Base-by-base conservation (phyloP, 768 basidiomycete species). In the Tylopilus balloui region DNA sequence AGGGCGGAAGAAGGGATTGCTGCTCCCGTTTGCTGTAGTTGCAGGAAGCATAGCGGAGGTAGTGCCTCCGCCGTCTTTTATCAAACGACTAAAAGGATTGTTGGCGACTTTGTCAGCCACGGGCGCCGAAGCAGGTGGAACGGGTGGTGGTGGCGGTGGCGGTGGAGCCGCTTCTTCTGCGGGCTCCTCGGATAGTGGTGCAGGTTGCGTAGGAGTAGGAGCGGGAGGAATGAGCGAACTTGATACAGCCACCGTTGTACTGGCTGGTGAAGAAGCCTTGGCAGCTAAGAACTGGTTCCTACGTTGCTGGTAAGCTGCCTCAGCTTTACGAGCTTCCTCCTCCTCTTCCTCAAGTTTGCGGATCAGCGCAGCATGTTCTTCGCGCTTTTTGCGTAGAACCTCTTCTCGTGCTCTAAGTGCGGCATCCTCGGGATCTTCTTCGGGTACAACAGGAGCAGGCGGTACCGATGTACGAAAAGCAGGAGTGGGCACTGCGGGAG, bases 71-170 rank as follows among this genome's bases (percentile, higher is more conserved):
- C 73, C 77, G 42, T 78, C 75, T 49, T 77, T 77, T 54, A 80
- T 75, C 35, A 91, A 57, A 12, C 79, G 78, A 66, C 80, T 87
- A 66, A 94, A 94, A 0, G 92, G 92, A 65, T 93, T 93, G 9
- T 80, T 89, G 44, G 73, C 75, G 5, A 80, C 72, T 56, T 81
- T 83, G 32, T 80, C 75, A 1, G 64, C 43, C 17, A 45, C 45
- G 32, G 74, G 62, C 28, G 60, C 56, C 6, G 65, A 38, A 28
- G 62, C 50, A 27, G 70, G 60, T 0, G 63, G 58, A 1, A 27
- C 25, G 0, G 71, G 65, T 3, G 71, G 59, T 1, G 70, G 64
- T 2, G 74, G 65, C 0, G 71, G 65, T 3, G 71, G 59, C 1
- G 70, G 64, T 2, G 74, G 65, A 0, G 67, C 58, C 5, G 64